A percentile compares a stretch with the other conserved stretches of the same genome.
Conservation (phyloP, 148 eudicot species). For the Camellia granthamiana region DNA sequence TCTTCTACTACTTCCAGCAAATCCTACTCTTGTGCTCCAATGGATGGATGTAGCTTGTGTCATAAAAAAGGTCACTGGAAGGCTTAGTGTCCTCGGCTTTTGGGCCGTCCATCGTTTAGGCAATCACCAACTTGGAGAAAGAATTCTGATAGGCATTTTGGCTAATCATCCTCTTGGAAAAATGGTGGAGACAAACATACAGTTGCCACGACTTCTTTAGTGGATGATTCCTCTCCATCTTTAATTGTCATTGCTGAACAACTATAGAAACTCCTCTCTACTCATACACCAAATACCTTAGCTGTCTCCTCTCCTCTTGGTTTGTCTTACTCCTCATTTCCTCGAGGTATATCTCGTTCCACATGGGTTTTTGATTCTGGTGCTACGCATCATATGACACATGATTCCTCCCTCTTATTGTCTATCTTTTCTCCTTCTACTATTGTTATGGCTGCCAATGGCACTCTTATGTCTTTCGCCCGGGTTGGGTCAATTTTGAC, state of each 20-base stretch:
- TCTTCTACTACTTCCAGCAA: not conserved
- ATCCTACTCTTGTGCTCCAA: not conserved
- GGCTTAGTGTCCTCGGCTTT: not conserved
- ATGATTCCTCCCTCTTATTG: not conserved
- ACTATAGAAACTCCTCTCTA: not conserved
- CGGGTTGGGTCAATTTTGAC: not conserved
- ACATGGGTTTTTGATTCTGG: not conserved
- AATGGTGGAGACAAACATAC: not conserved
- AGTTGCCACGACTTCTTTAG: not conserved
- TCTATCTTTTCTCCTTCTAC: not conserved
- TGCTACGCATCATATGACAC: not conserved
- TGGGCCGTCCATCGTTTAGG: no score
- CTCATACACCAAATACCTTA: not conserved
- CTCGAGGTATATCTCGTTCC: not conserved
- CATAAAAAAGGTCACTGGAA: not conserved
- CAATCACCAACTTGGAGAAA: not conserved
- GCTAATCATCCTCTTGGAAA: no score
- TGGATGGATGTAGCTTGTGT: not conserved
- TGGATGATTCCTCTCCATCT: not conserved
- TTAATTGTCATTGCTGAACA: not conserved
- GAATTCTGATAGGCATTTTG: not conserved
- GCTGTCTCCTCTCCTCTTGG: not conserved
- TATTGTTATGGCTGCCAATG: not conserved
- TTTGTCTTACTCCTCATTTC: not conserved
- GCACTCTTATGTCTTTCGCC: not conserved